These are phyloP conservation scores for Calocybe indica DNA, from an alignment of 768 basidiomycete genomes.

Conservation along the genomic window DNA sequence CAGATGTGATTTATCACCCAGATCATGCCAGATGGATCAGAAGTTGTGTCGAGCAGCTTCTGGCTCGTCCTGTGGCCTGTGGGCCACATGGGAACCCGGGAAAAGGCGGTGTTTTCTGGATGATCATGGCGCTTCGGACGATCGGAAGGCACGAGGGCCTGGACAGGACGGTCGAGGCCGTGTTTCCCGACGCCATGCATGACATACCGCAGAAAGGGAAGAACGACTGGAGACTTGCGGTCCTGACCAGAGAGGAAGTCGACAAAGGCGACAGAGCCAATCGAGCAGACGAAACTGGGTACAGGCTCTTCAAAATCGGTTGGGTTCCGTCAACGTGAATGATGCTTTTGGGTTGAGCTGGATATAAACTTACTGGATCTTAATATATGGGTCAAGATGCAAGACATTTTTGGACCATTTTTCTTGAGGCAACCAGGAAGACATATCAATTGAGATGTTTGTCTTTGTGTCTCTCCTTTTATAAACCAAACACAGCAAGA, in stretches of 20 bases:
- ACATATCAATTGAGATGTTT: too few relatives aligned
- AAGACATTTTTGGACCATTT: too few relatives aligned
- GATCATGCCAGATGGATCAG: constrained; percentile 67
- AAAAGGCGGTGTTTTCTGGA: constrained; percentile 55
- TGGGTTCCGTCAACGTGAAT: constrained; percentile 30
- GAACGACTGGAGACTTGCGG: constrained; percentile 27
- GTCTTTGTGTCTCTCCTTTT: too few relatives aligned
- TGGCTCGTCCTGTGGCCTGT: constrained; percentile 25
- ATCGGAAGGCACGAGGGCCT: constrained; percentile 59
- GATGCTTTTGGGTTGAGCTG: too few relatives aligned
- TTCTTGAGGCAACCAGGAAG: too few relatives aligned
- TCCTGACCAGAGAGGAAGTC: constrained; percentile 42
- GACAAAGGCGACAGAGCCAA: constrained; percentile 50
- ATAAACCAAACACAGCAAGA: too few relatives aligned
- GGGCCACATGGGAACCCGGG: neutral
- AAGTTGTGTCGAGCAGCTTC: constrained; percentile 46
- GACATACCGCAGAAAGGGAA: constrained; percentile 5
- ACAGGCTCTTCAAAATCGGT: constrained; percentile 66
- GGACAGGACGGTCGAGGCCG: constrained; percentile 46
- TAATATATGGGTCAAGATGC: too few relatives aligned
- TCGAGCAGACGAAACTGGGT: constrained; percentile 64
- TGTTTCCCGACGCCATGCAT: constrained; percentile 31
- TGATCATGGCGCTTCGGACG: constrained; percentile 65
- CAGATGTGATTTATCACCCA: constrained; percentile 75
- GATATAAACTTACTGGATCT: too few relatives aligned